Evolutionary conservation across 352 stramenopile species (phyloP), one percentile per base, ranked within the genome.

Genomic region (Pythium pyrilobum): DNA sequence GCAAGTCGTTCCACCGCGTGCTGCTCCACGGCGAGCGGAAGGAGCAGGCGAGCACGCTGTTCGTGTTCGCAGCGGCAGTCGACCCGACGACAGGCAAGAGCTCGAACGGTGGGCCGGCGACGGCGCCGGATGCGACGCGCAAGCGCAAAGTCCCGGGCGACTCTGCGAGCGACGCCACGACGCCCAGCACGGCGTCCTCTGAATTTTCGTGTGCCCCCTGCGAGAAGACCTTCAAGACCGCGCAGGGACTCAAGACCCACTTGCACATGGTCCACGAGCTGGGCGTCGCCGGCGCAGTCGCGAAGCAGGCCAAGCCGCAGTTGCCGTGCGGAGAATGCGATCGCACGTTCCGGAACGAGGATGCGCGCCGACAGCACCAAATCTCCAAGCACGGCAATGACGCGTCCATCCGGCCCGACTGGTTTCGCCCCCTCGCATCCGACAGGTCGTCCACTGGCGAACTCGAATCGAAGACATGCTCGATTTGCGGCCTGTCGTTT

Each of bases 261-360:
- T 64, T 82, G 36, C 85, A 87, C 40, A 91, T 93, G 83, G 69
- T 92, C n/a, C 85, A 95, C 54, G 76, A 93, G 32, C 66, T 93
- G 2, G 60, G 49, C 23, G 62, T 76, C 66, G 58, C 44, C 33
- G 63, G 55, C 39, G 32, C 25, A 1, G 13, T 15, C 24, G 24
- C 32, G 23, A 12, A 27, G 20, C 38, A 52, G 16, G 50, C 49
- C 7, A 47, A 32, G 38, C 33, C 53, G 3, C 20, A 43, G 5
- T 52, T 85, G 23, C 58, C 67, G 31, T 81, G 76, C 45, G 56
- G 48, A 6, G 54, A 77, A 12, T 89, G 78, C 37, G 67, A 76
- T 15, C 75, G 75, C 28, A 77, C 63, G 24, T 95, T 95, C 50
- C 85, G 76, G 44, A 87, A 89, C 27, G 73, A 89, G 28, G 78